A percentile compares a stretch with the other conserved stretches of the same genome.
These are phyloP conservation scores for Trichocomaceae sp. DNA, from an alignment of 2,329 filamentous ascomycete genomes.

Conservation along the genomic window DNA sequence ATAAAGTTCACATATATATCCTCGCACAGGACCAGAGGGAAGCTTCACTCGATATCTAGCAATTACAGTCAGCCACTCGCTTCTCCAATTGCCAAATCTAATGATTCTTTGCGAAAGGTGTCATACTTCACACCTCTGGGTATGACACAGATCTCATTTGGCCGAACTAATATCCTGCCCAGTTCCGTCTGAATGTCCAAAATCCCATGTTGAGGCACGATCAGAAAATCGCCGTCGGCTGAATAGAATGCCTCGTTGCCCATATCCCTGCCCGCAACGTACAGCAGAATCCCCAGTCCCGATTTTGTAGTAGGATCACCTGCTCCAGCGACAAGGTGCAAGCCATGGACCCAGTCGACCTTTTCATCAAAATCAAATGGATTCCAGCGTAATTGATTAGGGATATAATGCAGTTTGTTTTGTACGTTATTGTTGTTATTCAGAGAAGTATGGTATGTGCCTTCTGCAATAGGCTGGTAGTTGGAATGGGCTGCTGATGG, in stretches of 20 bases:
- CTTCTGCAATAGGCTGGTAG: slow-evolving; percentile 40
- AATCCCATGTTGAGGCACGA: slow-evolving; percentile 67
- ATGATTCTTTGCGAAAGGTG: neutral
- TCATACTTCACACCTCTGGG: slow-evolving; percentile 59
- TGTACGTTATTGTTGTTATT: slow-evolving; percentile 28
- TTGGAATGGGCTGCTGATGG: slow-evolving; percentile 56
- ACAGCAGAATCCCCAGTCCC: slow-evolving; percentile 74
- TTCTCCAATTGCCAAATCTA: neutral
- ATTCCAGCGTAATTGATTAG: slow-evolving; percentile 76
- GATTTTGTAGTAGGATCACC: slow-evolving; percentile 73
- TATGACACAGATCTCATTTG: slow-evolving; percentile 71
- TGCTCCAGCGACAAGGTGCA: slow-evolving; percentile 69
- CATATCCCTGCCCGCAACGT: slow-evolving; percentile 74
- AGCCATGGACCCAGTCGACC: slow-evolving; percentile 61
- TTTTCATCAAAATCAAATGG: slow-evolving; percentile 66
- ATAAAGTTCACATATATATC: slow-evolving; percentile 70
- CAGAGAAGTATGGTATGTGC: slow-evolving; percentile 42
- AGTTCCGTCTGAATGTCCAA: slow-evolving; percentile 73
- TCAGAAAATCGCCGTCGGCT: slow-evolving; percentile 70
- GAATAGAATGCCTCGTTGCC: slow-evolving; percentile 73
- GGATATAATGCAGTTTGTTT: slow-evolving; percentile 61
- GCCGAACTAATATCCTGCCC: slow-evolving; percentile 66
- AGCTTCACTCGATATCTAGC: slow-evolving; percentile 61
- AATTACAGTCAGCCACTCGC: neutral
- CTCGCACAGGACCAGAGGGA: slow-evolving; percentile 55